Conservation (phyloP, 2,329 filamentous ascomycete genomes). For the Cordyceps militaris region DNA sequence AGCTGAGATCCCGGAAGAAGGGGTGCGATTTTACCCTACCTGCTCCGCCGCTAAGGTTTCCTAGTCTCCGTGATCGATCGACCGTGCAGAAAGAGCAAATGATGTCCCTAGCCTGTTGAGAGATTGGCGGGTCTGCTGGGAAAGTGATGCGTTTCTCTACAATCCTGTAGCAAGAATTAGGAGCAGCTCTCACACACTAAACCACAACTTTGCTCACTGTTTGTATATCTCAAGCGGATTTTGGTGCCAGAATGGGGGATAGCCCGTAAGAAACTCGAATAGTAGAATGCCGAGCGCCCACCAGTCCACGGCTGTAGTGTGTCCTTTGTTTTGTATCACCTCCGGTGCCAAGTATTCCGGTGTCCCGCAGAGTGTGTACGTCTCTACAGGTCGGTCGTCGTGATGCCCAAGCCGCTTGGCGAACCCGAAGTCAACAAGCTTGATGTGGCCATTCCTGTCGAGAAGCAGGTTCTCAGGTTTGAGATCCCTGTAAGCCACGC, state of each 20-base stretch:
- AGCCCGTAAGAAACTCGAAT: conserved; percentile 78
- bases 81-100: conserved; percentile 71
- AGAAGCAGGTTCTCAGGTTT: conserved; percentile 80
- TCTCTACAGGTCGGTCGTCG: conserved; percentile 51
- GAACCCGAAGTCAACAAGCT: conserved; percentile 80
- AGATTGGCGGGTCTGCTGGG: conserved; percentile 59
- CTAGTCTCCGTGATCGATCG: conserved; percentile 69
- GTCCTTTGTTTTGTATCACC: conserved; percentile 76
- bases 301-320: conserved; percentile 74
- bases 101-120: conserved; percentile 63
- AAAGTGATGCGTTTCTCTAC: conserved; percentile 72
- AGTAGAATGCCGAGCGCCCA: conserved; percentile 80
- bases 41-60: conserved; percentile 71
- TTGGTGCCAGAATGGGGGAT: conserved; percentile 81
- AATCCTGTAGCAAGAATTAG: conserved; percentile 46
- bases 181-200: not conserved
- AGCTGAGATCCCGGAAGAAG: conserved; percentile 68
- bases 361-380: conserved; percentile 77
- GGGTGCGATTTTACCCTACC: conserved; percentile 65
- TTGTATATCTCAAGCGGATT: conserved; percentile 86
- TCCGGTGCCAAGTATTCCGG: conserved; percentile 80
- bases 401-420: conserved; percentile 65
- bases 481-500: conserved; percentile 71
- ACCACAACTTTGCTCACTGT: conserved; percentile 41
- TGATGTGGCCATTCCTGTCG: conserved; percentile 71